These are phyloP conservation scores for Tranzscheliella williamsii DNA, from an alignment of 1,284 basidiomycete species.

Conservation along the genomic window DNA sequence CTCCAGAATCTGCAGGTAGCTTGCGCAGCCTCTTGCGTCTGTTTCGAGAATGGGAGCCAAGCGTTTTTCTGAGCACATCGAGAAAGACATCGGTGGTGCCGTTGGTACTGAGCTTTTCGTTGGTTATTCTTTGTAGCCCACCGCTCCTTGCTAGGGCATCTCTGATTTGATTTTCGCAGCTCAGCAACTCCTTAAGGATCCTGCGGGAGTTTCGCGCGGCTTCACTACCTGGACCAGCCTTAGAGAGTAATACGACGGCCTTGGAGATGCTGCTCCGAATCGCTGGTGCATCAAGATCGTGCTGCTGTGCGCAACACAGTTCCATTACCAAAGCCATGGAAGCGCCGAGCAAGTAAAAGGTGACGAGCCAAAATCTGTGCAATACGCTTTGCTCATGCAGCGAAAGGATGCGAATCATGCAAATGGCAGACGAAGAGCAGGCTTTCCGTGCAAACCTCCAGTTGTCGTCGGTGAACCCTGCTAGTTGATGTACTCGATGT, in stretches of 20 bases:
- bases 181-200: conserved; percentile 30
- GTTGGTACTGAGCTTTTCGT: conserved; percentile 18
- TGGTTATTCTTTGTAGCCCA: conserved; percentile 22
- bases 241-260: conserved; percentile 27
- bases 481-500: conserved; percentile 51
- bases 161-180: conserved; percentile 27
- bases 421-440: conserved; percentile 31
- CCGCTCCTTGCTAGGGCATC: conserved; percentile 18
- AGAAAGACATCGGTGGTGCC: conserved; percentile 31
- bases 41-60: conserved; percentile 4
- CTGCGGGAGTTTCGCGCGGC: conserved; percentile 34
- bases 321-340: conserved; percentile 40
- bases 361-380: conserved; percentile 53
- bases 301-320: conserved; percentile 31
- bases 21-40: conserved; percentile 20
- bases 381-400: conserved; percentile 37
- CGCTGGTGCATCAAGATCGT: conserved; percentile 18
- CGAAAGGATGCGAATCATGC: conserved; percentile 34
- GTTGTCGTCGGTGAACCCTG: conserved; percentile 45
- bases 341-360: conserved; percentile 51
- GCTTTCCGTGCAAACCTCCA: conserved; percentile 36
- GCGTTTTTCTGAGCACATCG: conserved; percentile 23
- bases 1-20: neutral
- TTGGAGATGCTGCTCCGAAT: conserved; percentile 14
- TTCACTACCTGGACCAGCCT: conserved; percentile 27